Evolutionary conservation across 441 rosid genomes (phyloP), one percentile per base, ranked within the genome.

Genomic region (Manihot esculenta): DNA sequence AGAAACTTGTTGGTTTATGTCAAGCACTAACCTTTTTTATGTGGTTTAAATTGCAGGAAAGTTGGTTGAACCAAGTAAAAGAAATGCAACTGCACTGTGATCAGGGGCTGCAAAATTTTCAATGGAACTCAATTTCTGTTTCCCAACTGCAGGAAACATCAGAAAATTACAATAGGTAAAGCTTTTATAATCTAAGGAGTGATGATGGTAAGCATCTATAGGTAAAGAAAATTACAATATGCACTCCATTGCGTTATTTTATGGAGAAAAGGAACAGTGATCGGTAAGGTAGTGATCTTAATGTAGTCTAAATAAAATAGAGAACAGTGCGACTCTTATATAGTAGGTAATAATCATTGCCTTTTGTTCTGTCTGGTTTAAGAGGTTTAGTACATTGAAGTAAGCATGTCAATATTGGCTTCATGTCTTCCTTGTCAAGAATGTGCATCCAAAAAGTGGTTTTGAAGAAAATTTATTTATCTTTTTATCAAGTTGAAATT

Each of bases 81-180:
- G 92, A 88, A 61, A 88, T 92, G 95, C 96, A 85, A 72, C 44
- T 73, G 73, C 89, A 82, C 68, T 87, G 99, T 77, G 88, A 89
- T 62, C 85, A 85, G 49, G 97, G 97, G 63, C 80, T 94, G 82
- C 84, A 89, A 55, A 76, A 82, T 77, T 80, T 80, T 76, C 81
- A 83, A 33, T 78, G 72, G 79, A 79, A 57, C 60, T 49, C 78
- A 15, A 69, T 74, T 70, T 77, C 71, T 63, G 78, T 84, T 72
- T 71, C 77, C 45, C 91, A 81, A 27, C 84, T 77, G 54, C 82
- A 77, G 20, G 90, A 76, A 71, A 62, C 75, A 57, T 63, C 79
- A 50, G 84, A 76, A 64, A 68, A 66, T 64, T 71, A 74, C 68
- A 69, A 74, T 57, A 86, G 93, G 98, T 91, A 70, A 55, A 78